Evolutionary conservation across 345 rosid genomes (phyloP).

Genomic region (Noccaea caerulescens): DNA sequence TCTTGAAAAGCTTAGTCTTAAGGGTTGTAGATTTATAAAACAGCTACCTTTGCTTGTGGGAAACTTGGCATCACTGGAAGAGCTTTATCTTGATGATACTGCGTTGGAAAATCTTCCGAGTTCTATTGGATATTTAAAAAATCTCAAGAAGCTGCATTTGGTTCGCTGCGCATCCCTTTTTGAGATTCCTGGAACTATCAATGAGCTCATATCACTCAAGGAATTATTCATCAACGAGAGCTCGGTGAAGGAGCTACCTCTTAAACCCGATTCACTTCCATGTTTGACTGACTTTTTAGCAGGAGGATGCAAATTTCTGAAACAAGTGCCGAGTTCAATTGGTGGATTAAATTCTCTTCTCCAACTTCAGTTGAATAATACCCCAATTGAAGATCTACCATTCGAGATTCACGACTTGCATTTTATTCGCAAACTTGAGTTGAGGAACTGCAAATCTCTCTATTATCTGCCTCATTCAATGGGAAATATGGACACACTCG

Average conservation of each 20-base stretch:
- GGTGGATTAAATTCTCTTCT: slow-evolving; percentile 34
- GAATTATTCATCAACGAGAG: slow-evolving; percentile 25
- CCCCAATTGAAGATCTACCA: slow-evolving; percentile 28
- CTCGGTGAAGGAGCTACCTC: slow-evolving; percentile 18
- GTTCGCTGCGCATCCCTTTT: slow-evolving; percentile 7
- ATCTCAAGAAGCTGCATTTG: slow-evolving; percentile 24
- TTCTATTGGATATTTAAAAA: slow-evolving; percentile 24
- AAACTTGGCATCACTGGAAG: slow-evolving; percentile 21
- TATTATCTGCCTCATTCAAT: slow-evolving; percentile 16
- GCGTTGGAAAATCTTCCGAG: slow-evolving; percentile 23
- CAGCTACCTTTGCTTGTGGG: slow-evolving; percentile 22
- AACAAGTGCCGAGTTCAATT: slow-evolving; percentile 27
- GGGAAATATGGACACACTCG: slow-evolving; percentile 26
- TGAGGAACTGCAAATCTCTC: slow-evolving; percentile 20
- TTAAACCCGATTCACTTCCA: background rate
- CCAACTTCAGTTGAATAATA: slow-evolving; percentile 16
- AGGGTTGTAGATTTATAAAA: slow-evolving; percentile 14
- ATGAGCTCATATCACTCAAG: slow-evolving; percentile 27
- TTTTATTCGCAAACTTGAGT: slow-evolving; percentile 7
- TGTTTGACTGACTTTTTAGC: slow-evolving; percentile 20
- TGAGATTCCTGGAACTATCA: slow-evolving; percentile 23
- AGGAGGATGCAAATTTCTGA: slow-evolving; percentile 15
- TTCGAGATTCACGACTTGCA: slow-evolving; percentile 1
- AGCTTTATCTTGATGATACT: slow-evolving; percentile 26
- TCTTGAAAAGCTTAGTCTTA: slow-evolving; percentile 35